Percentiles rank a stretch among this genome's conserved stretches.
These are phyloP conservation scores for Plasmodium chabaudi DNA, from an alignment of 169 alveolate species.

Conservation along the genomic window DNA sequence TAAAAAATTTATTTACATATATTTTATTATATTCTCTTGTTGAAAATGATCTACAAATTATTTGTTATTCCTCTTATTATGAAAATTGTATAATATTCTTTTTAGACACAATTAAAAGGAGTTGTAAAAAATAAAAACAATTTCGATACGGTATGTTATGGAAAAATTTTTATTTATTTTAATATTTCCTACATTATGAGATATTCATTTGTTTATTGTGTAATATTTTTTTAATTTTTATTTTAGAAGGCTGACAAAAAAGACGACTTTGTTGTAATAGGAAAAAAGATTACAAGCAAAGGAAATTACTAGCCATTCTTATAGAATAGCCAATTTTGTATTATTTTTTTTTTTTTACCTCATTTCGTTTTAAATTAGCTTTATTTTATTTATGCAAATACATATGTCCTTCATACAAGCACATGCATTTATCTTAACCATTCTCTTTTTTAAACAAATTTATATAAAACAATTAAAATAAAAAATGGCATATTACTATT, in stretches of 20 bases:
- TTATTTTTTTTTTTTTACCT: neutral
- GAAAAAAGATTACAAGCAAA: constrained; percentile 18
- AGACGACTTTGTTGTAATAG: constrained; percentile 32
- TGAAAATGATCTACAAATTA: too few relatives aligned
- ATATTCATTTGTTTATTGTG: neutral
- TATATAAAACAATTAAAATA: too few relatives aligned
- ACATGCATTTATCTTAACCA: too few relatives aligned
- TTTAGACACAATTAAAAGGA: constrained; percentile 35
- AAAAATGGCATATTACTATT: too few relatives aligned
- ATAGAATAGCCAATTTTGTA: neutral
- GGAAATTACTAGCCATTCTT: constrained; percentile 13
- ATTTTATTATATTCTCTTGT: neutral
- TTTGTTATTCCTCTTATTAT: too few relatives aligned
- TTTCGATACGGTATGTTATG: constrained; percentile 1
- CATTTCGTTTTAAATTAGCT: too few relatives aligned
- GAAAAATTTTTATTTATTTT: neutral
- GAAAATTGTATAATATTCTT: neutral
- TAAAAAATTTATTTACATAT: neutral
- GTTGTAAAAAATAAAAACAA: constrained; percentile 9
- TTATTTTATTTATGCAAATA: too few relatives aligned
- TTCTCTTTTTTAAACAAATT: too few relatives aligned
- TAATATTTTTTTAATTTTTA: neutral
- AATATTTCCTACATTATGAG: neutral
- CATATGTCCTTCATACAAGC: too few relatives aligned
- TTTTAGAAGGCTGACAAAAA: constrained; percentile 15